Evolutionary conservation across 768 basidiomycete genomes (phyloP).

Genomic region (Asterophora parasitica): DNA sequence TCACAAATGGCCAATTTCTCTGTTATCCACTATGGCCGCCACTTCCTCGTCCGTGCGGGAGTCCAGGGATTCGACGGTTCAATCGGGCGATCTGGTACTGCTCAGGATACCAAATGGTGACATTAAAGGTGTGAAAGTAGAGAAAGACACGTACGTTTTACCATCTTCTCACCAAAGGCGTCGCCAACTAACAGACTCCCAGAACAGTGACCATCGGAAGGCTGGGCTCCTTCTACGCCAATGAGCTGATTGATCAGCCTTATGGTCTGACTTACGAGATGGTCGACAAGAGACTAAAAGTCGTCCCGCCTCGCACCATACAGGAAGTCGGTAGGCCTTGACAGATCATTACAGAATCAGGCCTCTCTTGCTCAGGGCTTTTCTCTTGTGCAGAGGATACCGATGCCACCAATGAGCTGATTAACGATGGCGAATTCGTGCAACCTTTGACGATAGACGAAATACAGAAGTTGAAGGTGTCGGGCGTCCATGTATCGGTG

Average conservation of each 20-base stretch:
- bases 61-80: slow-evolving; percentile 37
- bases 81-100: slow-evolving; percentile 72
- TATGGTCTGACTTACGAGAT: slow-evolving; percentile 93
- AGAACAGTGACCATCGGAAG: slow-evolving; percentile 78
- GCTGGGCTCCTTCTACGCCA: slow-evolving; percentile 76
- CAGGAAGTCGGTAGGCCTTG: slow-evolving; percentile 72
- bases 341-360: neutral
- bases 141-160: slow-evolving; percentile 62
- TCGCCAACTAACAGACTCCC: slow-evolving; percentile 4
- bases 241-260: slow-evolving; percentile 74
- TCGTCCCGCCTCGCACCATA: slow-evolving; percentile 56
- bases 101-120: slow-evolving; percentile 77
- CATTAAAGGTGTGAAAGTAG: slow-evolving; percentile 68
- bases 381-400: slow-evolving; percentile 74
- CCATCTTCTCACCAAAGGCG: neutral
- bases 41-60: slow-evolving; percentile 12
- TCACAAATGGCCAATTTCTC: slow-evolving; percentile 1
- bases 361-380: neutral
- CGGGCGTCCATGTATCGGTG: slow-evolving; percentile 77
- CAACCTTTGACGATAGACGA: slow-evolving; percentile 82
- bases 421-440: slow-evolving; percentile 80
- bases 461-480: slow-evolving; percentile 77
- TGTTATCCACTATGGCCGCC: slow-evolving; percentile 3
- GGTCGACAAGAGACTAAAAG: slow-evolving; percentile 58
- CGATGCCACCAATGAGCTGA: slow-evolving; percentile 93